Percentiles rank a stretch among this genome's conserved stretches.
These are phyloP conservation scores for Dactylonectria macrodidyma DNA, from an alignment of 2,329 filamentous ascomycete species.

Conservation along the genomic window DNA sequence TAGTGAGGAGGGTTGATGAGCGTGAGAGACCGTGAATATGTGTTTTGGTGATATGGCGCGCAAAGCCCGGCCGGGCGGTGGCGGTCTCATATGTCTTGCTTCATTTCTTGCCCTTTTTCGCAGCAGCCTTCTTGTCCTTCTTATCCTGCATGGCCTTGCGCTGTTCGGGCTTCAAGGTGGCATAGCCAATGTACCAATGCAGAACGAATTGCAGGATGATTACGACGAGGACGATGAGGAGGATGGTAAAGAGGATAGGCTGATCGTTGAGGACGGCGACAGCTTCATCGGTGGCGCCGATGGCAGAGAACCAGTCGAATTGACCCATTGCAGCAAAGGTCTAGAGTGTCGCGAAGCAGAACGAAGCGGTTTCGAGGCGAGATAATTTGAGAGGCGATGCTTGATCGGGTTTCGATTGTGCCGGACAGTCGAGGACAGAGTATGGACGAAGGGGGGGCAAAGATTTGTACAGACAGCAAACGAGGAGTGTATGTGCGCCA, in stretches of 20 bases:
- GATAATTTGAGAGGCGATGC: conserved; percentile 10
- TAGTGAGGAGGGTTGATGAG: not conserved
- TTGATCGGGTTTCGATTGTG: conserved; percentile 21
- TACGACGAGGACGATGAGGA: conserved; percentile 67
- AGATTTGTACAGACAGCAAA: conserved; percentile 23
- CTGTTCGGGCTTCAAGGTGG: conserved; percentile 74
- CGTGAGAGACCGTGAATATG: not conserved
- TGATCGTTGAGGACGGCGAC: conserved; percentile 74
- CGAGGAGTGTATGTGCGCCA: conserved; percentile 40
- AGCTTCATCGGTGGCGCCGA: conserved; percentile 71
- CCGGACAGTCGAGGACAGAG: conserved; percentile 23
- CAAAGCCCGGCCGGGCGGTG: not conserved
- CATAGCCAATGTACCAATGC: conserved; percentile 72
- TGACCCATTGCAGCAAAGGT: conserved; percentile 57
- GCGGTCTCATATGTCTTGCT: not conserved
- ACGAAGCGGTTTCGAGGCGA: not conserved
- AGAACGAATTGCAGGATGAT: conserved; percentile 63
- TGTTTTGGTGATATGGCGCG: not conserved
- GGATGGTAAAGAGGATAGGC: conserved; percentile 70
- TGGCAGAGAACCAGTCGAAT: conserved; percentile 70
- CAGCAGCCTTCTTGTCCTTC: conserved; percentile 58
- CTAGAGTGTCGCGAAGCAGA: not conserved
- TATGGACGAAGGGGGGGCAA: not conserved
- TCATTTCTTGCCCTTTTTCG: conserved; percentile 41
- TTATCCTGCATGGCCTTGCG: conserved; percentile 66